phyloP scores from a whole-genome alignment of 2,329 filamentous ascomycete species.

The Boeremia lycopersici region DNA sequence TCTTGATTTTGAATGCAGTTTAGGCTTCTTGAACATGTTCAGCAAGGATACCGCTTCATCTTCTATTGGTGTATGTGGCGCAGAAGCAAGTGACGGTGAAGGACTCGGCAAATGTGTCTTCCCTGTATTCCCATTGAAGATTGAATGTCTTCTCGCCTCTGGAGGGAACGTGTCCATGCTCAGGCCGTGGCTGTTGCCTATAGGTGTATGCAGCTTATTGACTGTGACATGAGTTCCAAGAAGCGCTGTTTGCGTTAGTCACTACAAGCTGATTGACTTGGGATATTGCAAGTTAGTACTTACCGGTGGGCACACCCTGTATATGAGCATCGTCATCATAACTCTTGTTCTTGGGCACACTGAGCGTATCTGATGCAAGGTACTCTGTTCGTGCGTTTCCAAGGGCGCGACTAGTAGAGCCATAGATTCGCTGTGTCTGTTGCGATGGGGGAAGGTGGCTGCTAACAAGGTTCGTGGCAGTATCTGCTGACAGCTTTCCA shows the following conservation, averaged over 20 bases:
- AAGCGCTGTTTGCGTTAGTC: neutral
- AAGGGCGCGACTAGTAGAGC: neutral
- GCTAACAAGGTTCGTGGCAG: neutral
- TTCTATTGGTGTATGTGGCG: neutral
- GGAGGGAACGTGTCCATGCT: neutral
- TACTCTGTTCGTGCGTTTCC: neutral
- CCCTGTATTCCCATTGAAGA: no score
- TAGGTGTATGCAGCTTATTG: neutral
- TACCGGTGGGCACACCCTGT: no score
- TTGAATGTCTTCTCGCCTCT: neutral
- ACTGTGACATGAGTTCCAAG: neutral
- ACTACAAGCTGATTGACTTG: no score
- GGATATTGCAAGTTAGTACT: no score
- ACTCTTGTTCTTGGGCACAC: neutral
- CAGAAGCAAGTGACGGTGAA: neutral
- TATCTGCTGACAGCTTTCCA: neutral
- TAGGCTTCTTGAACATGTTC: conserved; percentile 17
- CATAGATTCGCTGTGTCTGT: conserved; percentile 2
- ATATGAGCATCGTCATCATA: neutral
- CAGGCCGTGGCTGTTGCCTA: neutral
- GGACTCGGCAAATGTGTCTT: neutral
- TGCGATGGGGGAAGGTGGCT: neutral
- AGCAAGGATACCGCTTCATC: neutral
- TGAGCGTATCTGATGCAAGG: neutral
- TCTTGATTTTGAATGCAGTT: neutral